Percentiles rank a stretch among this genome's conserved stretches.
Evolutionary conservation across 1,284 basidiomycete species (phyloP).

Genomic region (Flammula alnicola): DNA sequence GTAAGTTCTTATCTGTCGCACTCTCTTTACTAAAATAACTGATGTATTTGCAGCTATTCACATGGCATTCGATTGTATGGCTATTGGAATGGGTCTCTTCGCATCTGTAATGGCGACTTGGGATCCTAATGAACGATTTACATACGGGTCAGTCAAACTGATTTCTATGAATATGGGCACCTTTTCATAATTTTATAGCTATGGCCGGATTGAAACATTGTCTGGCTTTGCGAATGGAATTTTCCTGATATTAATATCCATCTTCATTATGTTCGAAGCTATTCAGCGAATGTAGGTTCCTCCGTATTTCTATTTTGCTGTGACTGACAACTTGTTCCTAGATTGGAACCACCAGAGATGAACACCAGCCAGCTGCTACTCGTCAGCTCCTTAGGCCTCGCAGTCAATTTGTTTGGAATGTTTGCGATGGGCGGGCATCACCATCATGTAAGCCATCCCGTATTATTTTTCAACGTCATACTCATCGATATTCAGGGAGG

Average conservation of each 20-base stretch:
- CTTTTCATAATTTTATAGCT: slow-evolving; percentile 50
- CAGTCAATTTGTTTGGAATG: slow-evolving; percentile 98
- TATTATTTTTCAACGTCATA: neutral
- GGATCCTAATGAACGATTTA: slow-evolving; percentile 93
- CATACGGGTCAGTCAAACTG: slow-evolving; percentile 76
- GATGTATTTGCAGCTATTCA: slow-evolving; percentile 79
- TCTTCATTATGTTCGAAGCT: slow-evolving; percentile 99
- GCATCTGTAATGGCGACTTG: slow-evolving; percentile 98
- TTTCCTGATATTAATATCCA: slow-evolving; percentile 94
- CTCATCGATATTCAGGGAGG: slow-evolving; percentile 45
- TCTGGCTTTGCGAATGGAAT: slow-evolving; percentile 99
- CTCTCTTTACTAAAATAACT: neutral
- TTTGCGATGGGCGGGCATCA: slow-evolving; percentile 97
- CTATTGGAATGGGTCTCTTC: slow-evolving; percentile 93
- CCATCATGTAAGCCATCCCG: slow-evolving; percentile 67
- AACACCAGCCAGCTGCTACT: slow-evolving; percentile 93
- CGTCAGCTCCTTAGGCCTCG: slow-evolving; percentile 88
- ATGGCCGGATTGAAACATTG: slow-evolving; percentile 97
- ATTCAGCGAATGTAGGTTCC: slow-evolving; percentile 86
- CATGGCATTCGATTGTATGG: slow-evolving; percentile 99
- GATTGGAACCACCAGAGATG: slow-evolving; percentile 97
- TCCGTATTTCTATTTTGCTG: neutral
- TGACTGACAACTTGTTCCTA: slow-evolving; percentile 34
- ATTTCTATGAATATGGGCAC: neutral
- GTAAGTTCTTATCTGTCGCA: slow-evolving; percentile 48